Evolutionary conservation across 2,329 filamentous ascomycete species (phyloP).

Genomic region (Neospermospora avenae): DNA sequence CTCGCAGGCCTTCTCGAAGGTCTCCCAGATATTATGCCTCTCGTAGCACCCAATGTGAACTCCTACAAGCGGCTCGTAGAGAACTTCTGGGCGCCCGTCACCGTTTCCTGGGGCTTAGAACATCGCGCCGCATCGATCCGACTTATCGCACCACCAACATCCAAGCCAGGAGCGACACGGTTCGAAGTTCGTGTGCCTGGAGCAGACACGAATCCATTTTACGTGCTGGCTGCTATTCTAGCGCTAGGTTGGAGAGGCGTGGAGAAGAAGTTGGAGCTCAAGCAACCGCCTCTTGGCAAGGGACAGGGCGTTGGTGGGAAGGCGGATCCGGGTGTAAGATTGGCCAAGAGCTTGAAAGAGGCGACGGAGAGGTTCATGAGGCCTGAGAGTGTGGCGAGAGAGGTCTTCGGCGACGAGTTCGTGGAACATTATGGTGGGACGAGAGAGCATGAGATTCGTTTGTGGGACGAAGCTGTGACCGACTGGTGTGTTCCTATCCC

Average conservation of each 20-base stretch:
- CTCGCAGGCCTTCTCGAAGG: constrained; percentile 86
- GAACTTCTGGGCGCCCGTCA: constrained; percentile 98
- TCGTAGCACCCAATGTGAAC: constrained; percentile 92
- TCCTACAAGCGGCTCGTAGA: constrained; percentile 97
- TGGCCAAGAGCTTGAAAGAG: constrained; percentile 83
- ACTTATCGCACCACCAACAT: constrained; percentile 82
- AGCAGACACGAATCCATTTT: constrained; percentile 89
- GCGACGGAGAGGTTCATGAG: constrained; percentile 76
- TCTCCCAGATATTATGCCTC: constrained; percentile 91
- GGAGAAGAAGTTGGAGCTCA: constrained; percentile 84
- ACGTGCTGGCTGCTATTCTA: constrained; percentile 81
- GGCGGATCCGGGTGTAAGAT: constrained; percentile 67
- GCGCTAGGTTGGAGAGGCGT: constrained; percentile 88
- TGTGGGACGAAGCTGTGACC: constrained; percentile 96
- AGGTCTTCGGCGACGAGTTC: constrained; percentile 92
- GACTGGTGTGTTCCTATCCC: constrained; percentile 67
- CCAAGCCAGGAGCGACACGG: constrained; percentile 79
- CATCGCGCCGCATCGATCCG: constrained; percentile 90
- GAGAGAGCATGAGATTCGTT: constrained; percentile 80
- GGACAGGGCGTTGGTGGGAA: constrained; percentile 76
- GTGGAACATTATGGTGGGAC: constrained; percentile 95
- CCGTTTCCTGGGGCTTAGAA: constrained; percentile 94
- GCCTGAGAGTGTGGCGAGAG: constrained; percentile 80
- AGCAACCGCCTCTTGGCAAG: constrained; percentile 77
- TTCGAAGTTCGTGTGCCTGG: constrained; percentile 92